These are phyloP conservation scores for Amauroascus niger DNA, from an alignment of 2,329 filamentous ascomycete genomes.

Conservation along the genomic window DNA sequence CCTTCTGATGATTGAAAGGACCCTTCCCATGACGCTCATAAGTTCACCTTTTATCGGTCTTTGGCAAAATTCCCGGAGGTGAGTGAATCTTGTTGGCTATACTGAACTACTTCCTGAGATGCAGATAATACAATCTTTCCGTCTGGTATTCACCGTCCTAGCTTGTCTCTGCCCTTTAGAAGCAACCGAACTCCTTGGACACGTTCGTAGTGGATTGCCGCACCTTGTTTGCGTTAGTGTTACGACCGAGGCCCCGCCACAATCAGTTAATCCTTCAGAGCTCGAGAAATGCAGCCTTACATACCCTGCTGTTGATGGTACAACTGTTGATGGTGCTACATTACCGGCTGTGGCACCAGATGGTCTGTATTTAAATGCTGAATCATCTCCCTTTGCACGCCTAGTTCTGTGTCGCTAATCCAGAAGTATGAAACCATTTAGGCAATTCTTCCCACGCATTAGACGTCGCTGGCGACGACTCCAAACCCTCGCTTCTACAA, in stretches of 20 bases:
- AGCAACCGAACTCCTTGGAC: background rate
- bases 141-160: background rate
- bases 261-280: background rate
- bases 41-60: background rate
- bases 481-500: background rate
- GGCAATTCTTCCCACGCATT: background rate
- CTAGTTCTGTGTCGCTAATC: background rate
- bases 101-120: background rate
- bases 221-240: background rate
- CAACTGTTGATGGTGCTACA: background rate
- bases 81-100: background rate
- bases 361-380: background rate
- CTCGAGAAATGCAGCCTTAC: background rate
- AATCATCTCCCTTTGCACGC: background rate
- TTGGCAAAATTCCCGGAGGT: background rate
- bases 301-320: background rate
- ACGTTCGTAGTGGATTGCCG: background rate
- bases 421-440: background rate
- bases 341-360: background rate
- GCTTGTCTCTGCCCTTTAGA: background rate
- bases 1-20: background rate
- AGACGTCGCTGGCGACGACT: background rate
- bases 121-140: background rate
- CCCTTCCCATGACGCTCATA: background rate
- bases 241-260: background rate